Evolutionary conservation across 1,284 basidiomycete species (phyloP), one percentile per base, ranked within the genome.

Genomic region (Exobasidium cylindrosporum): DNA sequence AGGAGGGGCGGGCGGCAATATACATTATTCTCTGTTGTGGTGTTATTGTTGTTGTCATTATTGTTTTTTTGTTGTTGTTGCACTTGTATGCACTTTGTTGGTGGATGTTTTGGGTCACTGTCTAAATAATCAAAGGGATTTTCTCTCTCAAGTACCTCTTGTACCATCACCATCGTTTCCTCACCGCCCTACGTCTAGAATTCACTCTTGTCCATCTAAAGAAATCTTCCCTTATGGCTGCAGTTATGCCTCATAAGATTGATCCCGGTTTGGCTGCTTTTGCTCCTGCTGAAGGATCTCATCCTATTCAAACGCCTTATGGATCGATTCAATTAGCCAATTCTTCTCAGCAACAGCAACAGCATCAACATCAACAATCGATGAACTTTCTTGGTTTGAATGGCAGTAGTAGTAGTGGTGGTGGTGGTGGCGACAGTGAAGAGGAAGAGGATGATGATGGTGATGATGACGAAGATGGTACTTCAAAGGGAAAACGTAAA

Each of bases 401-500:
- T 13, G 26, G 26, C 26, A 50, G 14, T 21, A 50, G 47, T 26
- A 23, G 43, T 24, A 21, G n/a, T 4, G 53, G 32, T 44, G 53
- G 53, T 30, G 30, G n/a, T 14, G 5, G 14, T 4, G 31, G 21
- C 3, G 24, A 21, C 3, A 29, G 26, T 23, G 32, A 55, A 35
- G 29, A 23, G 13, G 53, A 55, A 11, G 53, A 55, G 21, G 53
- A 55, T 28, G 53, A 55, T 28, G 53, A 55, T 23, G 49, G 28
- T 4, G 53, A 44, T 44, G 53, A 55, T 29, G 53, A 55, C 21
- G 53, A 55, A 23, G 53, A 55, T 23, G 40, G 30, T 5, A 29
- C 21, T 6, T 26, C 47, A 26, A 55, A 44, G n/a, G 53, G 53
- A 35, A 44, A 44, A 13, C n/a, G 30, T 21, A 55, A 55, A 55